phyloP scores from a whole-genome alignment of 257 asterid species.

The Gynochthodes officinalis region DNA sequence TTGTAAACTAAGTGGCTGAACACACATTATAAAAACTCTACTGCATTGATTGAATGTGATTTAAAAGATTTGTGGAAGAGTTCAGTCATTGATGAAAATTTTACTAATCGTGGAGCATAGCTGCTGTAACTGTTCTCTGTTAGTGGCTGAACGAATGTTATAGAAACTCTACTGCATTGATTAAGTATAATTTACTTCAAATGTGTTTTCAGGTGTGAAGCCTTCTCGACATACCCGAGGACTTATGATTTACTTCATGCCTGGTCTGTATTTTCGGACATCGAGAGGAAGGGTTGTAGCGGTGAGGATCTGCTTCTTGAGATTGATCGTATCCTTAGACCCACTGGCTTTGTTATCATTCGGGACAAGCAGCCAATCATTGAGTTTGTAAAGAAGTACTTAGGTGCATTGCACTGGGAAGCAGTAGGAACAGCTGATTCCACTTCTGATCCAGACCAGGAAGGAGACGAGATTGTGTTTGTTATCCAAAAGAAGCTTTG shows the following conservation, averaged over 20 bases:
- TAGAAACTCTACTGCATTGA: too few relatives aligned
- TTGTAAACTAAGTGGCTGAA: neutral
- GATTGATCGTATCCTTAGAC: conserved; percentile 91
- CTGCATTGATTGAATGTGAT: neutral
- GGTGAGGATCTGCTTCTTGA: conserved; percentile 91
- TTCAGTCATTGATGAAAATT: too few relatives aligned
- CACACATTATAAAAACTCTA: neutral
- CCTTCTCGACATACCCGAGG: conserved; percentile 93
- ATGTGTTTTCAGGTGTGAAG: conserved; percentile 69
- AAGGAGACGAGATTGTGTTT: conserved; percentile 59
- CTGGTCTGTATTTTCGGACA: conserved; percentile 75
- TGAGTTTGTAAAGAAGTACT: conserved; percentile 79
- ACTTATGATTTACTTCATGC: conserved; percentile 92
- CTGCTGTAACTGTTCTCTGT: too few relatives aligned
- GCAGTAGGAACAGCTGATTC: conserved; percentile 53
- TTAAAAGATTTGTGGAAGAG: too few relatives aligned
- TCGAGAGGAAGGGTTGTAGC: conserved; percentile 93
- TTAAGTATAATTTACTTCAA: neutral
- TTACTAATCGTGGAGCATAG: too few relatives aligned
- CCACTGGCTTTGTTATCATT: conserved; percentile 76
- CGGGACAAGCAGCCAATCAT: conserved; percentile 63
- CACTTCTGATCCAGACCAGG: conserved; percentile 48
- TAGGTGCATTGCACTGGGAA: conserved; percentile 89
- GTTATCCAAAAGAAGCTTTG: conserved; percentile 78
- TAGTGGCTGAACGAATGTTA: too few relatives aligned